phyloP scores from a whole-genome alignment of 495 filamentous ascomycete genomes.

The Podospora appendiculata region DNA sequence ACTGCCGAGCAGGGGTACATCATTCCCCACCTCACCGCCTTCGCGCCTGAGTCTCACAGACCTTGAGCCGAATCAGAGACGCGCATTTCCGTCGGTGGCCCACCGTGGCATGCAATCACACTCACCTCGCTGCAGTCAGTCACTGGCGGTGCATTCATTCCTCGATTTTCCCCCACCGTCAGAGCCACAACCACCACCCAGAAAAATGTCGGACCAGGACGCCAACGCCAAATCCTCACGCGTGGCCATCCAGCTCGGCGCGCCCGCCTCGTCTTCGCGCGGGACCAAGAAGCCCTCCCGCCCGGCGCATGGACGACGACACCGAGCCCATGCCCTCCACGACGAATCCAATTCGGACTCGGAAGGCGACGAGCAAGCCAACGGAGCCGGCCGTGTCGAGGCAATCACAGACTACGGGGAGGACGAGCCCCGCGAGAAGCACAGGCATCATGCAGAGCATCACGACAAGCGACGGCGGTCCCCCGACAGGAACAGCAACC shows the following conservation, averaged over 20 bases:
- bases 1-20: too few relatives aligned
- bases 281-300: constrained; percentile 22
- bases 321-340: constrained; percentile 23
- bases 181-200: background rate
- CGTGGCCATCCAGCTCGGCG: constrained; percentile 31
- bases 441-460: background rate
- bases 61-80: too few relatives aligned
- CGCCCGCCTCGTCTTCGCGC: constrained; percentile 8
- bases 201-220: constrained; percentile 13
- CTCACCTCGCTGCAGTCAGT: too few relatives aligned
- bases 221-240: constrained; percentile 15
- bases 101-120: too few relatives aligned
- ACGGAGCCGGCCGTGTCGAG: constrained; percentile 19
- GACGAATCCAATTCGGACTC: constrained; percentile 26
- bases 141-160: too few relatives aligned
- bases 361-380: constrained; percentile 3
- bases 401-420: constrained; percentile 19
- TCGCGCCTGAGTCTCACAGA: too few relatives aligned
- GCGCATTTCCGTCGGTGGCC: too few relatives aligned
- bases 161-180: too few relatives aligned
- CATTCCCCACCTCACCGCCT: too few relatives aligned
- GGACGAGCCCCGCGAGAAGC: constrained; percentile 5
- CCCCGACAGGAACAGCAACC: background rate
- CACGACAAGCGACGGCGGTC: background rate
- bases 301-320: constrained; percentile 29